phyloP scores from a whole-genome alignment of 148 eudicot species.

The Polygonum maritimum region DNA sequence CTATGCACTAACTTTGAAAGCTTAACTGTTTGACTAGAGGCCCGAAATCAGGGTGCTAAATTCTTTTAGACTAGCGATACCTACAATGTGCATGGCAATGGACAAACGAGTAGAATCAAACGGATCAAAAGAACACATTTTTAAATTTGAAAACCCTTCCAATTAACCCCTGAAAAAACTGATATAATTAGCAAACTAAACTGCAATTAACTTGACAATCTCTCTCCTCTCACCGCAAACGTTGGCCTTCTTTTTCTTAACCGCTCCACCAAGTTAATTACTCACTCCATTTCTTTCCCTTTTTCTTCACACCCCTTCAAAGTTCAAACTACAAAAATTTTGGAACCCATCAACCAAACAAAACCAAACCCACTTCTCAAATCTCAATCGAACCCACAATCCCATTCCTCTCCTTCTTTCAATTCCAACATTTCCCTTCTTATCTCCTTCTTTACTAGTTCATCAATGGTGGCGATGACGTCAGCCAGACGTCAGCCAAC shows the following conservation, averaged over 20 bases:
- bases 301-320: neutral
- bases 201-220: neutral
- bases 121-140: neutral
- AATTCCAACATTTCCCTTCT: neutral
- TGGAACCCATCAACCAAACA: neutral
- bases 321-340: neutral
- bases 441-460: neutral
- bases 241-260: slow-evolving; percentile 13
- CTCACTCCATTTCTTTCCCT: neutral
- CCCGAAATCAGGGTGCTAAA: too few relatives aligned
- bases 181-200: neutral
- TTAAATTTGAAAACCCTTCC: neutral
- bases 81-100: neutral
- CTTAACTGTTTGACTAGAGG: too few relatives aligned
- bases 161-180: neutral
- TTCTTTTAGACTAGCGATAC: too few relatives aligned
- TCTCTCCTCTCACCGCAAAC: neutral
- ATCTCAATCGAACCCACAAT: neutral
- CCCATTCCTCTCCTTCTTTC: neutral
- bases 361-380: slow-evolving; percentile 7
- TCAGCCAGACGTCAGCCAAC: neutral
- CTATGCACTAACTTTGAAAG: too few relatives aligned
- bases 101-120: neutral
- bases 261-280: neutral
- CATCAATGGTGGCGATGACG: slow-evolving; percentile 5